Conservation (phyloP, 176 grass and related monocot genomes). For the Aegilops longissima region DNA sequence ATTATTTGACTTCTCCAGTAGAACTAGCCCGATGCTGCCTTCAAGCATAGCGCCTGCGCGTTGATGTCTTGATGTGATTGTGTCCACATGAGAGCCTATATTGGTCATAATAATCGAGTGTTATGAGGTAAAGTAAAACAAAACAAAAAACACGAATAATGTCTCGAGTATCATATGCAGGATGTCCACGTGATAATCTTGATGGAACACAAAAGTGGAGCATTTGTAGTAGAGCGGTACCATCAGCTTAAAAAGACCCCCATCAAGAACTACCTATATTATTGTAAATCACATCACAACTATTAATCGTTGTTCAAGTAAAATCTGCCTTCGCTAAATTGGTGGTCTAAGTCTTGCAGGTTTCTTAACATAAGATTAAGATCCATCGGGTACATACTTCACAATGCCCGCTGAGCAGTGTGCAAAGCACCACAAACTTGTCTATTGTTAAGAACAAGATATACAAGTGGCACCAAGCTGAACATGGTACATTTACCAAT, state of each 20-base stretch:
- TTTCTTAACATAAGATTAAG: not conserved
- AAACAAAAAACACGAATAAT: not conserved
- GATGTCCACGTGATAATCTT: not conserved
- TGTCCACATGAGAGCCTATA: slow-evolving; percentile 39
- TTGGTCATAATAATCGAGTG: slow-evolving; percentile 6
- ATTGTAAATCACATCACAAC: not conserved
- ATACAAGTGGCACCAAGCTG: not conserved
- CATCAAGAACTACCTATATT: not conserved
- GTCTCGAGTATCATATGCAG: not conserved
- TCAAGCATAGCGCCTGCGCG: slow-evolving; percentile 35
- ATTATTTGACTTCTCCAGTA: slow-evolving; percentile 48
- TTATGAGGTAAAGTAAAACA: slow-evolving; percentile 8
- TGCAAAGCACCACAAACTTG: not conserved
- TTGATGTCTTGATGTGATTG: slow-evolving; percentile 25
- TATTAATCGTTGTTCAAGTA: not conserved
- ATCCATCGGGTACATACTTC: not conserved
- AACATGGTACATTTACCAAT: not conserved
- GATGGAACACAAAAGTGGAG: not conserved
- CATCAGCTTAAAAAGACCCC: not conserved
- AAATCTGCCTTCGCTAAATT: not conserved
- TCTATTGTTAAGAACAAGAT: not conserved
- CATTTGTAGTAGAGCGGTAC: not conserved
- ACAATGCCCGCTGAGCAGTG: not conserved
- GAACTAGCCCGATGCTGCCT: slow-evolving; percentile 30
- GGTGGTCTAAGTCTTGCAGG: not conserved